Conservation (phyloP, 2,329 filamentous ascomycete genomes). For the Cyphellophora europaea region DNA sequence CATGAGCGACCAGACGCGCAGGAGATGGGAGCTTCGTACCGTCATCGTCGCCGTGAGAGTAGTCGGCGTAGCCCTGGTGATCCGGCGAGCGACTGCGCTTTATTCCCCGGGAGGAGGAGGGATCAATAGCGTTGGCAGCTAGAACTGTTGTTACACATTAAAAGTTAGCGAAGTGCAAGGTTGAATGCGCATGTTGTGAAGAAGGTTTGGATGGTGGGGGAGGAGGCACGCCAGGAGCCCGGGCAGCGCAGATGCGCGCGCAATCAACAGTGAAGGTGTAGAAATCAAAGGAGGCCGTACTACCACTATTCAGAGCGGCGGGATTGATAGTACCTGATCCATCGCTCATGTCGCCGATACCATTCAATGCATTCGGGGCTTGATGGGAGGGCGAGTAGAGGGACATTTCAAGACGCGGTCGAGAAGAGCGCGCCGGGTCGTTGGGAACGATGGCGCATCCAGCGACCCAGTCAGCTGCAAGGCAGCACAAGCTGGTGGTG, state of each 20-base stretch:
- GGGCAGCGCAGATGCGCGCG: not conserved
- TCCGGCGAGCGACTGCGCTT: constrained; percentile 76
- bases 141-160: constrained; percentile 26
- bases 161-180: constrained; percentile 25
- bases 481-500: too few relatives aligned
- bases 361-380: constrained; percentile 55
- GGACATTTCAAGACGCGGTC: constrained; percentile 21
- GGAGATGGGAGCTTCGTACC: too few relatives aligned
- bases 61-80: constrained; percentile 47
- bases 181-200: constrained; percentile 6
- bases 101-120: constrained; percentile 57
- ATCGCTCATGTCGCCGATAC: constrained; percentile 47
- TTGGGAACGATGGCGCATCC: too few relatives aligned
- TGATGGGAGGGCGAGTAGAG: constrained; percentile 39
- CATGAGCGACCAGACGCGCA: too few relatives aligned
- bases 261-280: not conserved
- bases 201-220: not conserved
- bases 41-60: constrained; percentile 42
- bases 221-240: too few relatives aligned
- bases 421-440: constrained; percentile 4
- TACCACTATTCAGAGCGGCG: constrained; percentile 70
- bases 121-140: constrained; percentile 30
- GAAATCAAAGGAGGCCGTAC: constrained; percentile 38
- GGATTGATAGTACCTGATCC: constrained; percentile 87
- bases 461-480: too few relatives aligned